Base-by-base conservation (phyloP, 805 yeast genomes). In the Candida nitratophila region DNA sequence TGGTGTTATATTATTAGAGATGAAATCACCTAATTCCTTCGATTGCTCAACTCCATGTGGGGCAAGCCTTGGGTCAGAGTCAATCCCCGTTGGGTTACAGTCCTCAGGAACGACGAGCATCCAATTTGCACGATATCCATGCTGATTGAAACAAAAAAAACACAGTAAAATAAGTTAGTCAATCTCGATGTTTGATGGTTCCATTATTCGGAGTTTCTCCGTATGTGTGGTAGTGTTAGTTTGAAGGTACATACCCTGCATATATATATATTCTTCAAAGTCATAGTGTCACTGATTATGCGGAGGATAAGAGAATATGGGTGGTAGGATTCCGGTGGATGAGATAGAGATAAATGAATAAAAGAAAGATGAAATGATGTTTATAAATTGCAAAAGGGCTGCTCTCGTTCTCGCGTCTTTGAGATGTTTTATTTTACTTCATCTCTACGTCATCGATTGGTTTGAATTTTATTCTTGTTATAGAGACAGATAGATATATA, bases 61-160 rank as follows among this genome's bases (percentile, higher is more conserved):
- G 0, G 97, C 93, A 50, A 93, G 69, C 2, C 87, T 81, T 3
- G 95, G 93, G 55, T 93, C 99, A 45, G 90, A 82, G 47, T 83
- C 90, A 17, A 90, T 81, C 0, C 96, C 96, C 0, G 98, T 90
- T 2, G 95, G 96, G 34, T 81, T 77, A 2, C 83, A 78, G 0
- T 86, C 83, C 50, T 83, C 85, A 21, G 95, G 95, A 3, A 40
- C n/a, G 14, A 73, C 76, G 2, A 76, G 47, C 56, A 77, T 70
- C 96, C 96, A 88, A 58, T 90, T 89, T 41, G 95, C 80, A 46
- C 98, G 70, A 65, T 77, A 87, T 0, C 98, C 99, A 63, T 91
- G 98, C 71, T 68, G 39, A 7, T 24, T 24, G 10, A 24, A 7
- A 24, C n/a, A n/a, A n/a, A n/a, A n/a, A n/a, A n/a, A n/a, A 10